Evolutionary conservation across 176 grass and related monocot species (phyloP).

Genomic region (Melocanna baccifera): DNA sequence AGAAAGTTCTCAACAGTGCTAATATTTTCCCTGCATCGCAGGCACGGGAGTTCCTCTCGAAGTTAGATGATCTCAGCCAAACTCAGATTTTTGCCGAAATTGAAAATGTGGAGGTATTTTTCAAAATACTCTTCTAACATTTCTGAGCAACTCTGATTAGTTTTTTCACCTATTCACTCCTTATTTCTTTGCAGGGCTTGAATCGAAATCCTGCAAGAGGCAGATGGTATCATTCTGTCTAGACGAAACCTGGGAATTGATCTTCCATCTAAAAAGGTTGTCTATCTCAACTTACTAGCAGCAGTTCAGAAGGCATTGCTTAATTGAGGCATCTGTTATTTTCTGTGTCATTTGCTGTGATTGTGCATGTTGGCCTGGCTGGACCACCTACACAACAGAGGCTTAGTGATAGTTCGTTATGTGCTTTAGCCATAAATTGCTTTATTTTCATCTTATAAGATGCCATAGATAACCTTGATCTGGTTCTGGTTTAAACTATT

Average conservation of each 20-base stretch:
- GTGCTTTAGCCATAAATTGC: background rate
- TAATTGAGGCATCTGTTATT: background rate
- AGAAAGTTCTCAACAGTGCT: background rate
- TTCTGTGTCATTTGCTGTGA: background rate
- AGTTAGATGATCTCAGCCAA: slow-evolving; percentile 80
- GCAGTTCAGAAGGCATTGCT: background rate
- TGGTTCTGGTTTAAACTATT: background rate
- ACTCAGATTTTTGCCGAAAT: slow-evolving; percentile 98
- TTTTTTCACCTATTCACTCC: slow-evolving; percentile 5
- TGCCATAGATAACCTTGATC: background rate
- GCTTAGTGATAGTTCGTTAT: background rate
- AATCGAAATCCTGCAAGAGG: slow-evolving; percentile 88
- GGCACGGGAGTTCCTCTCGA: slow-evolving; percentile 83
- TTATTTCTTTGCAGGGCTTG: slow-evolving; percentile 66
- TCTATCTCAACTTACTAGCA: background rate
- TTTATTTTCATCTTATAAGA: background rate
- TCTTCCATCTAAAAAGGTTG: slow-evolving; percentile 93
- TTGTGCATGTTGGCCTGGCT: background rate
- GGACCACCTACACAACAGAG: background rate
- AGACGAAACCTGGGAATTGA: slow-evolving; percentile 96
- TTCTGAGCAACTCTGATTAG: background rate
- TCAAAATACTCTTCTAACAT: background rate
- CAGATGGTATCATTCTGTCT: slow-evolving; percentile 96
- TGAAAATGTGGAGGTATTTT: slow-evolving; percentile 95
- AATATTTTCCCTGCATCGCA: slow-evolving; percentile 22